Conservation (phyloP, 2,329 filamentous ascomycete species). For the Grosmannia clavigera region DNA sequence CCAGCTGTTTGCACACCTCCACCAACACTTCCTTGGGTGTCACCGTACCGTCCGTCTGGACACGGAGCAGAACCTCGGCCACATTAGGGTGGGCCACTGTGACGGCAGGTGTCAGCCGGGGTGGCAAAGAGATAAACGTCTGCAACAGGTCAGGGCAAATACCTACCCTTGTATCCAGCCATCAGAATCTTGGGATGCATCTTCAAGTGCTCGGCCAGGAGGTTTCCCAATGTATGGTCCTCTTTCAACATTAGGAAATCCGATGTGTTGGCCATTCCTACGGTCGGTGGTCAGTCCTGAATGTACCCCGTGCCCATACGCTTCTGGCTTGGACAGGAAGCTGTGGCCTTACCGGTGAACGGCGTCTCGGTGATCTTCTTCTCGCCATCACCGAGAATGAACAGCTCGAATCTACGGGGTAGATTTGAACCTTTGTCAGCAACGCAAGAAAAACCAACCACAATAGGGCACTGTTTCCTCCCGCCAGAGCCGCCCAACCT, state of each 20-base stretch:
- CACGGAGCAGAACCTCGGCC: constrained; percentile 54
- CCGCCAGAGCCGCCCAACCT: constrained; percentile 12
- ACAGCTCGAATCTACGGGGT: constrained; percentile 70
- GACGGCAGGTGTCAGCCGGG: neutral
- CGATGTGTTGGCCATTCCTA: constrained; percentile 85
- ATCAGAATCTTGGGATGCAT: constrained; percentile 75
- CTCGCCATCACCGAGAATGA: constrained; percentile 75
- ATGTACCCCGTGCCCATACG: neutral
- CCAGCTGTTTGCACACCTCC: constrained; percentile 67
- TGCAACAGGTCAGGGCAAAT: neutral
- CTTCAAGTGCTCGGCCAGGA: constrained; percentile 76
- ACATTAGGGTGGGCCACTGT: constrained; percentile 48
- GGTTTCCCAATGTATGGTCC: constrained; percentile 88
- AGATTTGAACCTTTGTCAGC: neutral
- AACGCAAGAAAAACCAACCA: constrained; percentile 12
- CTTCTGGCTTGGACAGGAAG: constrained; percentile 8
- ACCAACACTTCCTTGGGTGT: constrained; percentile 83
- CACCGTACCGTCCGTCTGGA: constrained; percentile 83
- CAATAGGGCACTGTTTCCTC: neutral
- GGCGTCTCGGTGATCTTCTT: constrained; percentile 85
- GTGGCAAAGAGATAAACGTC: neutral
- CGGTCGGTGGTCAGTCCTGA: neutral
- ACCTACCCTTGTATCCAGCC: constrained; percentile 76
- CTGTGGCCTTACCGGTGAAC: constrained; percentile 61
- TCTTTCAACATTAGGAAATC: constrained; percentile 95